These are phyloP conservation scores for Solanum sparsipilum DNA, from an alignment of 257 asterid species.

Conservation along the genomic window DNA sequence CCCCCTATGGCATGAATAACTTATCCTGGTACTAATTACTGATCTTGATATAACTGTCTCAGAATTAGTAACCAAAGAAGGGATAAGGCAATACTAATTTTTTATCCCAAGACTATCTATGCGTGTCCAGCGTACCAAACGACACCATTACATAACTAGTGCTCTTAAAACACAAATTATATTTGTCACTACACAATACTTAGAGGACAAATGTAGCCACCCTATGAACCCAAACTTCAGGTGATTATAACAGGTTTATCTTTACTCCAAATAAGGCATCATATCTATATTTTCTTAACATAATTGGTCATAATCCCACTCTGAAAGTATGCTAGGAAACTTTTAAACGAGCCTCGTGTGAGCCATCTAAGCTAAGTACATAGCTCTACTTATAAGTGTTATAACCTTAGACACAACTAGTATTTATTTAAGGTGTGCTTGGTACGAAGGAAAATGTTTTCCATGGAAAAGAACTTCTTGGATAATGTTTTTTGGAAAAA, in stretches of 20 bases:
- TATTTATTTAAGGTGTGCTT: neutral
- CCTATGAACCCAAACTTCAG: neutral
- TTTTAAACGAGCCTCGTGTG: neutral
- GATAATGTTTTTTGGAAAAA: neutral
- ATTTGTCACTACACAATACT: neutral
- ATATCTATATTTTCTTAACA: neutral
- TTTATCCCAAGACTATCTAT: neutral
- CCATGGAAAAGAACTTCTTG: neutral
- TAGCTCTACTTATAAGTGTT: neutral
- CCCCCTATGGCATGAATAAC: neutral
- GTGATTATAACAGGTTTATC: neutral
- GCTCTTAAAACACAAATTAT: neutral
- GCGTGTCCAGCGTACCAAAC: neutral
- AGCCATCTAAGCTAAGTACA: neutral
- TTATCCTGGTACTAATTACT: neutral
- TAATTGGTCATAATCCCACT: neutral
- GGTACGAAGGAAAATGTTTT: neutral
- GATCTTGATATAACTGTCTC: neutral
- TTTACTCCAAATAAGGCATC: neutral
- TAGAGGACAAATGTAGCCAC: neutral
- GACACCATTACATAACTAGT: neutral
- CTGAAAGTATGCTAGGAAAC: neutral
- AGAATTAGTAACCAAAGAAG: neutral
- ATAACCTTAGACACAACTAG: neutral
- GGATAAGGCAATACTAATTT: neutral